phyloP scores from a whole-genome alignment of 148 eudicot species.

The Diospyros kaki region DNA sequence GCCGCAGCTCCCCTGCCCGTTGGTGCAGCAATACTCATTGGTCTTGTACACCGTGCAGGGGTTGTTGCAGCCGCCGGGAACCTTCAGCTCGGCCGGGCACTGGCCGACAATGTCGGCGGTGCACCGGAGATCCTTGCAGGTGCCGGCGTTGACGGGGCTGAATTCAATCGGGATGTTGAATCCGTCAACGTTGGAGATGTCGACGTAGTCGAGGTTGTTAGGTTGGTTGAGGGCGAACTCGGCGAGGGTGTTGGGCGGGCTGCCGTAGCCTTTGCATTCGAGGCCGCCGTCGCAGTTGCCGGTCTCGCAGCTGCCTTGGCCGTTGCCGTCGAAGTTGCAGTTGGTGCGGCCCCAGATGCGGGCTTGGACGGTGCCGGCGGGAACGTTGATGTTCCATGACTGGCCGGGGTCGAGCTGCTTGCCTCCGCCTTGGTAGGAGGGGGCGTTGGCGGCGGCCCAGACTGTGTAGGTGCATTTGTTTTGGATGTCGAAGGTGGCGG shows the following conservation, averaged over 20 bases:
- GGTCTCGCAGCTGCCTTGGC: conserved; percentile 33
- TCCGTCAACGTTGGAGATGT: conserved; percentile 50
- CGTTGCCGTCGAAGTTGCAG: conserved; percentile 34
- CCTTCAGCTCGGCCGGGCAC: conserved; percentile 27
- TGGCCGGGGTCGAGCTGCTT: conserved; percentile 23
- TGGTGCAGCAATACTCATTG: conserved; percentile 35
- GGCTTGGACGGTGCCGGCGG: conserved; percentile 30
- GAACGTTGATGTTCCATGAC: conserved; percentile 22
- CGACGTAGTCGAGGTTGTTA: conserved; percentile 36
- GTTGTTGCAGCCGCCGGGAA: conserved; percentile 38
- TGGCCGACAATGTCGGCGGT: conserved; percentile 24
- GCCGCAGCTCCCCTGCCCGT: conserved; percentile 14
- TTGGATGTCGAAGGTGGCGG: conserved; percentile 33
- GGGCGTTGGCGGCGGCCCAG: conserved; percentile 48
- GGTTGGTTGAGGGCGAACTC: conserved; percentile 39
- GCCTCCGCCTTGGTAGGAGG: conserved; percentile 25
- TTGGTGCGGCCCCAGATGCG: conserved; percentile 57
- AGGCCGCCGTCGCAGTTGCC: conserved; percentile 52
- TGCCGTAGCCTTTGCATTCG: conserved; percentile 29
- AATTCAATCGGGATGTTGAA: conserved; percentile 45
- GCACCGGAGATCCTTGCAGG: conserved; percentile 10
- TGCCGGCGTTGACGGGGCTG: conserved; percentile 21
- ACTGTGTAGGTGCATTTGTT: conserved; percentile 45
- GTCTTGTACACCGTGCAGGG: conserved; percentile 40
- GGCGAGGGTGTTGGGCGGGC: conserved; percentile 45